phyloP scores from a whole-genome alignment of 768 basidiomycete species.

The Russula emetica region DNA sequence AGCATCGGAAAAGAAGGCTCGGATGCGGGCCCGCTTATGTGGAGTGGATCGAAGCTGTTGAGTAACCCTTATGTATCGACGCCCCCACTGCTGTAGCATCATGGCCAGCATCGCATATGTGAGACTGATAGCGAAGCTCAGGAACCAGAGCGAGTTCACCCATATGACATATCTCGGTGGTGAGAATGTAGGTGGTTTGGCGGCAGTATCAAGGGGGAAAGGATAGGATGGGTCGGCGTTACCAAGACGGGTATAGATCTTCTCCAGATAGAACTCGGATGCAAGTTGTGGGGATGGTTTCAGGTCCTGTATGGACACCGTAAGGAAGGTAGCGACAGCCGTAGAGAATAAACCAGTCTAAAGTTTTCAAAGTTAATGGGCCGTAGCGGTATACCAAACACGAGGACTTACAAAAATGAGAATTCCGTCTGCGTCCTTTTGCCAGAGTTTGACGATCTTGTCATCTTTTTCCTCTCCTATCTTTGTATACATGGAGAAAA shows the following conservation, averaged over 20 bases:
- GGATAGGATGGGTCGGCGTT: not conserved
- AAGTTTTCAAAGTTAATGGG: not conserved
- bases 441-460: not conserved
- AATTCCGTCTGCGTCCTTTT: not conserved
- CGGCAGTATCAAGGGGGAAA: not conserved
- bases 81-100: not conserved
- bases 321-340: not conserved
- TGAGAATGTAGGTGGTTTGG: not conserved
- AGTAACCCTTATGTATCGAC: conserved; percentile 5
- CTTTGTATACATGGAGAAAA: conserved; percentile 3
- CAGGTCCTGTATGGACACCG: not conserved
- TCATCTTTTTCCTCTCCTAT: not conserved
- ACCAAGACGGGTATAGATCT: not conserved
- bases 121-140: conserved; percentile 8
- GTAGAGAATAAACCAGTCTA: conserved; percentile 14
- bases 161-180: not conserved
- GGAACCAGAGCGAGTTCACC: conserved; percentile 14
- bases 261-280: not conserved
- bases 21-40: not conserved
- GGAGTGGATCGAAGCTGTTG: not conserved
- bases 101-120: not conserved
- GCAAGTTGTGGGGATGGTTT: not conserved
- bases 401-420: conserved; percentile 1
- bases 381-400: not conserved
- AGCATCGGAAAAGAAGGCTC: not conserved